phyloP scores from a whole-genome alignment of 202 grass and related monocot genomes.

The Elaeis oleifera region DNA sequence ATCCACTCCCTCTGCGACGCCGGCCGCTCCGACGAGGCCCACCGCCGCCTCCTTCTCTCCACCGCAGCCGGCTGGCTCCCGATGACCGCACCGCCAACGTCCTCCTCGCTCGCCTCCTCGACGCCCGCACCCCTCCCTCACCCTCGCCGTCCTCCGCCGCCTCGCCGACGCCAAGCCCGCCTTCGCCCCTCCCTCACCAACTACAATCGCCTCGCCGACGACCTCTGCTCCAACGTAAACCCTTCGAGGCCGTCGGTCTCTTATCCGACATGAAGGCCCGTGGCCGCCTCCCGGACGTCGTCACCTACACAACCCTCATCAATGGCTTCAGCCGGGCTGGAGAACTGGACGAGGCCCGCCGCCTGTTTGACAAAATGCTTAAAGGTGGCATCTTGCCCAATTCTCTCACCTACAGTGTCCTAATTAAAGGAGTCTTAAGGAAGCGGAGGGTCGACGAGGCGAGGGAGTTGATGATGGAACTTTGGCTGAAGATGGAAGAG shows the following conservation, averaged over 20 bases:
- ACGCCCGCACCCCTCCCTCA: conserved; percentile 30
- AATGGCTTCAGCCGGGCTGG: conserved; percentile 39
- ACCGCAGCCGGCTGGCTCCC: conserved; percentile 26
- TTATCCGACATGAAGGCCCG: conserved; percentile 38
- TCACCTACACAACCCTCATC: conserved; percentile 54
- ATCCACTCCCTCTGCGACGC: conserved; percentile 31
- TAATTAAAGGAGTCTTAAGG: conserved; percentile 60
- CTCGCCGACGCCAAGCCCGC: conserved; percentile 18
- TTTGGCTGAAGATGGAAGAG: conserved; percentile 43
- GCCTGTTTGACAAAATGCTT: conserved; percentile 74
- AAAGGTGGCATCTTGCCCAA: conserved; percentile 26
- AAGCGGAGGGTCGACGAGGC: conserved; percentile 30
- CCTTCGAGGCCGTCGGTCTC: conserved; percentile 40
- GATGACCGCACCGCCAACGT: conserved; percentile 22
- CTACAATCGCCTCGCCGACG: conserved; percentile 34
- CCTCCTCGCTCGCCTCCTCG: conserved; percentile 23
- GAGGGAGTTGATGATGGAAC: conserved; percentile 25
- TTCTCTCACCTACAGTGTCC: conserved; percentile 44
- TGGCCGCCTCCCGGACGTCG: conserved; percentile 28
- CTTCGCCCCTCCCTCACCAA: conserved; percentile 29
- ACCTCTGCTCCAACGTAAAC: conserved; percentile 9
- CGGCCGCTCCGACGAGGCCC: conserved; percentile 19
- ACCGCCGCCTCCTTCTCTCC: conserved; percentile 37
- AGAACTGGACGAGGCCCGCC: conserved; percentile 34
- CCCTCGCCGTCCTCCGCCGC: conserved; percentile 31